A percentile compares a stretch with the other conserved stretches of the same genome.
Conservation (phyloP, 2,329 filamentous ascomycete species). For the Apiospora arundinis region DNA sequence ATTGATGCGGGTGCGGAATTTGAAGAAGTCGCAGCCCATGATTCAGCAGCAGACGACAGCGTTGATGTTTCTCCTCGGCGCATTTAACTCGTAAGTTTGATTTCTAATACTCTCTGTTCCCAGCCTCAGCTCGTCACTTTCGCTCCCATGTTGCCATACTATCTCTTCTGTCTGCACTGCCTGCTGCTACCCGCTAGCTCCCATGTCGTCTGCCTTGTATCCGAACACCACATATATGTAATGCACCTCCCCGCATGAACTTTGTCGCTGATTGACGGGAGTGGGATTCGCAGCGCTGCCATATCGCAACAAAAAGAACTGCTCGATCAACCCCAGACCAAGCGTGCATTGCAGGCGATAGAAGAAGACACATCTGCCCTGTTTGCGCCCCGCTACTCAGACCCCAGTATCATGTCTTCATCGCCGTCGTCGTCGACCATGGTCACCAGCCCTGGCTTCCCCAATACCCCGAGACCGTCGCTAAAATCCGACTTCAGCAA, state of each 20-base stretch:
- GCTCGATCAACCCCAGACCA: conserved; percentile 9
- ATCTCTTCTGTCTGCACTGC: not conserved
- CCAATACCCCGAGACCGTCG: not conserved
- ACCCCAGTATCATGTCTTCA: not conserved
- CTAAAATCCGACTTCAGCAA: conserved; percentile 12
- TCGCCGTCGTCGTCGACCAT: not conserved
- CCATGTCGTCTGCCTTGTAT: not conserved
- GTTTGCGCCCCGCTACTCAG: conserved; percentile 7
- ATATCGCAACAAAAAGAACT: conserved; percentile 14
- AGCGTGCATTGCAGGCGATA: conserved; percentile 11
- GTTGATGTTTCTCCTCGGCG: conserved; percentile 5
- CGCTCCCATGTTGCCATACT: not conserved
- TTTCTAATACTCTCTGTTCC: not conserved
- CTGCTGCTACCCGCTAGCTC: not conserved
- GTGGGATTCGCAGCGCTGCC: not conserved
- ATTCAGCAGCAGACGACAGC: conserved; percentile 8
- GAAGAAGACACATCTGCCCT: conserved; percentile 5
- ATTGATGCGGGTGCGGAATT: conserved; percentile 2
- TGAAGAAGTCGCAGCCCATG: conserved; percentile 16
- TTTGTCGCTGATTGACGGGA: not conserved
- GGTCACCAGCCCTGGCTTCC: not conserved
- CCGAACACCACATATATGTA: conserved; percentile 2
- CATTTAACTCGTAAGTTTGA: conserved; percentile 4
- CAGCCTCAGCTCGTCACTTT: not conserved
- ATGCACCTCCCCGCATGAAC: not conserved